phyloP scores from a whole-genome alignment of 2,329 filamentous ascomycete genomes.

The Botrytis pseudocinerea region DNA sequence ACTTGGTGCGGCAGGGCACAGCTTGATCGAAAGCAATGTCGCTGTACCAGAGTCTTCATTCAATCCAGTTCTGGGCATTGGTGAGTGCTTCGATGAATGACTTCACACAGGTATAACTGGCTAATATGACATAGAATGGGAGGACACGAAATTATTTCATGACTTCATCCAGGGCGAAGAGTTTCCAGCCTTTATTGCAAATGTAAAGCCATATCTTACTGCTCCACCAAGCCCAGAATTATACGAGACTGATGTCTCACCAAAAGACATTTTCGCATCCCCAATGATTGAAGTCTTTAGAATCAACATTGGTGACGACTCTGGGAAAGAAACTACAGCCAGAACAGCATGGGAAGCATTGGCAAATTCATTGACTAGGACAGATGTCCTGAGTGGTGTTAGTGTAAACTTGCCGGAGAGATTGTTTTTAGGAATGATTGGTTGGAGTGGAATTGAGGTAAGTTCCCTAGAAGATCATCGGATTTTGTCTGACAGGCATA shows the following conservation, averaged over 20 bases:
- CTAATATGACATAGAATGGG: conserved; percentile 9
- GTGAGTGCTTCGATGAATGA: background rate
- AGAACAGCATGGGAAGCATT: background rate
- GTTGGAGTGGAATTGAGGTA: conserved; percentile 15
- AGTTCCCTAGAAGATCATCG: background rate
- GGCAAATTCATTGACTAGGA: background rate
- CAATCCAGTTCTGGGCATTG: background rate
- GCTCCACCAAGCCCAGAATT: background rate
- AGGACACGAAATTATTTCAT: background rate
- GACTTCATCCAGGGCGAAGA: background rate
- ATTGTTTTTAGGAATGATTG: conserved; percentile 1
- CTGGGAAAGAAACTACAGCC: background rate
- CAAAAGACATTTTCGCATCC: conserved; percentile 9
- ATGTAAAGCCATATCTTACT: background rate
- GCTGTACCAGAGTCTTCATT: background rate
- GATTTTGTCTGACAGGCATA: conserved; percentile 3
- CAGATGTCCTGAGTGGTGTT: background rate
- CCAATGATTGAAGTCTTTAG: conserved; percentile 10
- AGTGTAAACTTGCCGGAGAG: conserved; percentile 14
- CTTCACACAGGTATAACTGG: too few relatives aligned
- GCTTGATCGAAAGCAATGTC: background rate
- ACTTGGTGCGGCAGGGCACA: background rate
- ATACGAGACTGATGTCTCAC: conserved; percentile 8
- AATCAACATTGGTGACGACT: background rate
- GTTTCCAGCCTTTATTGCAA: background rate